Base-by-base conservation (phyloP, 2,329 filamentous ascomycete genomes). In the Ilyonectria sp. region DNA sequence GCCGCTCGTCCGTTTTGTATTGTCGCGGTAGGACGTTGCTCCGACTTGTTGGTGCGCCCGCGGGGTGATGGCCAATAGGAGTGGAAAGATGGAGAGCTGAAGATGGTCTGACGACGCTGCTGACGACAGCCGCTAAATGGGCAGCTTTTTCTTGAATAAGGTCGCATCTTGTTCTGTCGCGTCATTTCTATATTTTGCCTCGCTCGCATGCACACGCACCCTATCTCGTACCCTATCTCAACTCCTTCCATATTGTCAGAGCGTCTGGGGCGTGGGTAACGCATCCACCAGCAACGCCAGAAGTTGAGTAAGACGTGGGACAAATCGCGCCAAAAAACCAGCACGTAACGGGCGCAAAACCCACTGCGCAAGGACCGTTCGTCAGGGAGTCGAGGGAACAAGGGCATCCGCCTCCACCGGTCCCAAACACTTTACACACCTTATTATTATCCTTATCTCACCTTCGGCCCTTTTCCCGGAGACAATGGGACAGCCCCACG, bases 81-180 rank as follows among this genome's bases (percentile, higher is more conserved):
- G 26, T 19, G 1, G 46, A 21, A 19, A 6, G 26, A 19, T 53
- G n/a, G 1, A 19, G 15, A 43, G 46, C 58, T 50, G 37, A 53
- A 23, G 19, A 47, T 46, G 43, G 21, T 46, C 46, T 57, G 59
- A 66, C 58, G 63, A 66, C 37, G 58, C 40, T 61, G 53, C 52
- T 61, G 63, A 66, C 63, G 58, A 58, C 58, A 11, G 46, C 35
- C 8, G 19, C 19, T 6, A 15, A n/a, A n/a, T 15, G 35, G 9
- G 26, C n/a, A 23, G 11, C 29, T 35, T 40, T 15, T 56, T 59
- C 21, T 40, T 33, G 11, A n/a, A 21, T 7, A 40, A 50, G 7
- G 13, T 17, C 10, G 7, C 6, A 29, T 50, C 40, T 43, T n/a
- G 31, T 23, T 10, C 17, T 47, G 9, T 21, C 17, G 31, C 33